A percentile compares a stretch with the other conserved stretches of the same genome.
phyloP scores from a whole-genome alignment of 2,329 filamentous ascomycete genomes.

The Ophiosphaerella narmari region DNA sequence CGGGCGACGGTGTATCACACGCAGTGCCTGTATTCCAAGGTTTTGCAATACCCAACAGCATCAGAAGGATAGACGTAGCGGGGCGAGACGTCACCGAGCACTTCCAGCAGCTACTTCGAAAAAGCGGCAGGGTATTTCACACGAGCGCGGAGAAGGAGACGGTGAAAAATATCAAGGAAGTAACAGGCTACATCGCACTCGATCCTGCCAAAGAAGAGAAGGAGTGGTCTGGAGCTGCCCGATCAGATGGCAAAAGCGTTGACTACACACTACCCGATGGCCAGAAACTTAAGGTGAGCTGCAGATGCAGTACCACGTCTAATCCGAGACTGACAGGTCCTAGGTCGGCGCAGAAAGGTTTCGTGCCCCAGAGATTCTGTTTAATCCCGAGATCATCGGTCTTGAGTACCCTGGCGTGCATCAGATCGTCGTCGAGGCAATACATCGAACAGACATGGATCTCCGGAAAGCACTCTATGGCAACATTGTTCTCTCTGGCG shows the following conservation, averaged over 20 bases:
- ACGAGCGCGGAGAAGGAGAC: constrained; percentile 99
- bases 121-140: constrained; percentile 92
- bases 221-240: constrained; percentile 80
- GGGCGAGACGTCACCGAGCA: constrained; percentile 96
- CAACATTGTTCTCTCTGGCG: constrained; percentile 96
- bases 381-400: constrained; percentile 95
- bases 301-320: constrained; percentile 6
- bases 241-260: constrained; percentile 76
- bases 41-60: constrained; percentile 94
- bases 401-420: constrained; percentile 96
- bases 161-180: constrained; percentile 96
- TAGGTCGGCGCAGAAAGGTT: constrained; percentile 93
- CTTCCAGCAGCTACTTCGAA: constrained; percentile 85
- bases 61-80: constrained; percentile 93
- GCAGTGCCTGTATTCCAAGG: constrained; percentile 97
- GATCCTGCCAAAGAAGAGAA: constrained; percentile 96
- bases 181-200: constrained; percentile 84
- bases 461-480: constrained; percentile 90
- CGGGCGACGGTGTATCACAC: constrained; percentile 94
- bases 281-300: constrained; percentile 80
- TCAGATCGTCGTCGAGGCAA: constrained; percentile 96
- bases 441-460: constrained; percentile 93
- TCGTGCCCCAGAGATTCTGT: constrained; percentile 93
- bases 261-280: constrained; percentile 93
- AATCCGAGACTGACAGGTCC: constrained; percentile 25